A percentile compares a stretch with the other conserved stretches of the same genome.
phyloP scores from a whole-genome alignment of 2,329 filamentous ascomycete genomes.

The Xylariaceae sp. region DNA sequence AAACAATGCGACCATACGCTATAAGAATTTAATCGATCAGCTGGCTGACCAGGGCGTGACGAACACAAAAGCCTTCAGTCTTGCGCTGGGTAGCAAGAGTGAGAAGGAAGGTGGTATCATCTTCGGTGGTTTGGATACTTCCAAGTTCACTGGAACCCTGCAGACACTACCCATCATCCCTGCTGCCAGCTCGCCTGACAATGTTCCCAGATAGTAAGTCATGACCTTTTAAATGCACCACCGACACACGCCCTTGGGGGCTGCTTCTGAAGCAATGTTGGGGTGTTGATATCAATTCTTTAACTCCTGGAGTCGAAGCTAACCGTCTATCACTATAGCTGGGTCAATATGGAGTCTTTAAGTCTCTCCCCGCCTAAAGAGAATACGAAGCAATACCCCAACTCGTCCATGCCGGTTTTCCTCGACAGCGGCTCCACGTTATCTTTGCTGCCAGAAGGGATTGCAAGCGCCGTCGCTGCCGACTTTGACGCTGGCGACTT shows the following conservation, averaged over 20 bases:
- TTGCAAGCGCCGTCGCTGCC: slow-evolving; percentile 46
- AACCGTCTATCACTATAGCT: slow-evolving; percentile 26
- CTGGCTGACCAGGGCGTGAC: slow-evolving; percentile 49
- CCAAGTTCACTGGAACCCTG: slow-evolving; percentile 57
- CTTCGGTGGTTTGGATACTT: slow-evolving; percentile 62
- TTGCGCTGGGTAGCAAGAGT: slow-evolving; percentile 59
- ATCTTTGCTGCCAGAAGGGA: slow-evolving; percentile 56
- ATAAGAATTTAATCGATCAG: slow-evolving; percentile 49
- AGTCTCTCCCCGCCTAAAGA: slow-evolving; percentile 38
- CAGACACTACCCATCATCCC: slow-evolving; percentile 57
- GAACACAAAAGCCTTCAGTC: slow-evolving; percentile 56
- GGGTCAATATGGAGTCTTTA: slow-evolving; percentile 45
- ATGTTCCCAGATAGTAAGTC: slow-evolving; percentile 41
- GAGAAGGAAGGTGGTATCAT: slow-evolving; percentile 58
- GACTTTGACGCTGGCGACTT: slow-evolving; percentile 42
- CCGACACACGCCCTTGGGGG: neutral
- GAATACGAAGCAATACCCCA: slow-evolving; percentile 32
- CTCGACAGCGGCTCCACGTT: slow-evolving; percentile 67
- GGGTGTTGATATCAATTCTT: no score
- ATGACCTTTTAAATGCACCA: neutral
- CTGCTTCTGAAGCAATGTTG: neutral
- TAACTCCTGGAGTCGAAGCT: neutral
- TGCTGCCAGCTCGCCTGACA: slow-evolving; percentile 49
- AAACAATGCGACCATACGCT: slow-evolving; percentile 40
- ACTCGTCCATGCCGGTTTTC: slow-evolving; percentile 50